Conservation (phyloP, 106 monocot species). For the Dendrobium nobile region DNA sequence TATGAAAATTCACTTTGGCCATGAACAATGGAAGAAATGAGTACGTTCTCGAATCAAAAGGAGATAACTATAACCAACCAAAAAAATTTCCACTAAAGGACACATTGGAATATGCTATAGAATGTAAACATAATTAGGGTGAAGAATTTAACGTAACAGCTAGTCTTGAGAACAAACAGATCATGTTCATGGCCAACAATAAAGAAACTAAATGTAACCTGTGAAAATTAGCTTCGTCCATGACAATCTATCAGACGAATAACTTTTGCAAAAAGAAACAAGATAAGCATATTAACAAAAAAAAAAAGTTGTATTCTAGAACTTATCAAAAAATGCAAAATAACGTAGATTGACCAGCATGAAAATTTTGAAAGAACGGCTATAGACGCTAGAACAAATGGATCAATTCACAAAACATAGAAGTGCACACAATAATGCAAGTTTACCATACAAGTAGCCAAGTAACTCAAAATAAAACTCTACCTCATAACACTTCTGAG, state of each 20-base stretch:
- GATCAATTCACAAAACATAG: background rate
- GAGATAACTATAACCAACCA: background rate
- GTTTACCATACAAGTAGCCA: background rate
- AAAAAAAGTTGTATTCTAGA: background rate
- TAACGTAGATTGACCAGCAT: background rate
- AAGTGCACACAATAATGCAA: background rate
- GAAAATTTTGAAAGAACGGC: constrained; percentile 3
- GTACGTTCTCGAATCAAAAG: background rate
- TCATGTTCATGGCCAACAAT: background rate
- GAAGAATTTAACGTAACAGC: background rate
- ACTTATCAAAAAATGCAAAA: background rate
- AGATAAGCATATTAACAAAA: background rate
- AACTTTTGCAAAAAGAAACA: background rate
- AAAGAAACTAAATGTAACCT: background rate
- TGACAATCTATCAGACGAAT: background rate
- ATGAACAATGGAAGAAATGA: background rate
- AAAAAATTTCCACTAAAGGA: background rate
- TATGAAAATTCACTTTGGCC: background rate
- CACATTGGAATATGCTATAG: background rate
- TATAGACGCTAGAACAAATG: background rate
- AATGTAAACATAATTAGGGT: background rate
- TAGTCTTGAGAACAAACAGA: background rate
- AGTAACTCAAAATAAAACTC: background rate
- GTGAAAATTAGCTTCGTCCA: background rate
- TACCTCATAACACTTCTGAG: constrained; percentile 88